phyloP scores from a whole-genome alignment of 345 rosid genomes.

The Sisymbrium altissimum region DNA sequence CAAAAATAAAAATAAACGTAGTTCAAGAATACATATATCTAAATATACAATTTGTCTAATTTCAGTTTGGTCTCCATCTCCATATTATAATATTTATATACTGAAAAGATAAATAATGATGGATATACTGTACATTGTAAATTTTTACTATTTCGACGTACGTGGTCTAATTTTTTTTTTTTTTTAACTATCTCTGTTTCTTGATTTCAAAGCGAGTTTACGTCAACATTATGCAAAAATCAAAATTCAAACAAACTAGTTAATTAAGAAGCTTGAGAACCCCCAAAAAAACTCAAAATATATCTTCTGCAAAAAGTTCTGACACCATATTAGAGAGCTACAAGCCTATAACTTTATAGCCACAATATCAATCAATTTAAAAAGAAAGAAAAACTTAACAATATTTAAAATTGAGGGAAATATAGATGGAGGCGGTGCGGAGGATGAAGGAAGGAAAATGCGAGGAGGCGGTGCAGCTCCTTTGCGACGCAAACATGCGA shows the following conservation, averaged over 20 bases:
- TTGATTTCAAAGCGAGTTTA: background rate
- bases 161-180: too few species aligned
- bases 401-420: background rate
- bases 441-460: slow-evolving; percentile 45
- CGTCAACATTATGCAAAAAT: background rate
- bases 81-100: background rate
- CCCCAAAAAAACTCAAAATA: background rate
- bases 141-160: too few species aligned
- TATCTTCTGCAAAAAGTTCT: background rate
- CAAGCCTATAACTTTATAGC: background rate
- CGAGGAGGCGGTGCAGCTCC: slow-evolving; percentile 42
- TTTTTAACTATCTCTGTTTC: background rate
- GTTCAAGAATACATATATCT: background rate
- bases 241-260: background rate
- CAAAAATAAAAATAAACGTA: background rate
- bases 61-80: background rate
- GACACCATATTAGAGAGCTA: background rate
- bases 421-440: slow-evolving; percentile 52
- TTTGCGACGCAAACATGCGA: slow-evolving; percentile 31
- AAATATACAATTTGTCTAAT: background rate
- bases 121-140: background rate
- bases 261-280: background rate
- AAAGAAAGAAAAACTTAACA: background rate
- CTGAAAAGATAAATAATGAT: background rate
- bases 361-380: background rate